A percentile compares a stretch with the other conserved stretches of the same genome.
phyloP scores from a whole-genome alignment of 495 filamentous ascomycete species.

The Margaritispora aquatica region DNA sequence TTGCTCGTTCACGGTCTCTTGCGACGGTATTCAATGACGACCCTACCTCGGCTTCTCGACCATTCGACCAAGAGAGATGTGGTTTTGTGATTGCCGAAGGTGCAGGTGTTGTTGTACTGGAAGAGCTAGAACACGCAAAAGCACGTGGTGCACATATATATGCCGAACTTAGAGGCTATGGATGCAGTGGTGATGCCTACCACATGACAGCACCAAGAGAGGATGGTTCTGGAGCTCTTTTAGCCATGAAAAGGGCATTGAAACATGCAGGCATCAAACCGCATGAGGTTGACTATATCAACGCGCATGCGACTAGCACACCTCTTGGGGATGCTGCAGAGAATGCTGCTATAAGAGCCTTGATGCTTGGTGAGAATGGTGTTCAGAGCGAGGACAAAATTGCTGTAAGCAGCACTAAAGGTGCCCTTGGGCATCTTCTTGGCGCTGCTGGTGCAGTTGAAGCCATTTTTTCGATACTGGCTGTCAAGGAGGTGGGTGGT shows the following conservation, averaged over 20 bases:
- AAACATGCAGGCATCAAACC: constrained; percentile 66
- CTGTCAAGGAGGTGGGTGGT: constrained; percentile 43
- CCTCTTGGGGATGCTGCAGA: constrained; percentile 81
- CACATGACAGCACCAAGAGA: constrained; percentile 87
- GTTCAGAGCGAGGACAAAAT: constrained; percentile 54
- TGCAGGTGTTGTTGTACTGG: constrained; percentile 78
- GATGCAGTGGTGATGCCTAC: constrained; percentile 77
- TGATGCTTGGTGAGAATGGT: constrained; percentile 72
- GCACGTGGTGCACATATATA: constrained; percentile 74
- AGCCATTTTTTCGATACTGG: constrained; percentile 74
- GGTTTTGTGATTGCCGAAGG: constrained; percentile 96
- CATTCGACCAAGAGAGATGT: constrained; percentile 74
- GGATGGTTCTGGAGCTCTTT: constrained; percentile 71
- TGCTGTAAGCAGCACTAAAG: constrained; percentile 89
- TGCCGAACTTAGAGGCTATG: constrained; percentile 86
- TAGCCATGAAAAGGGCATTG: constrained; percentile 82
- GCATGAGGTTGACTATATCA: constrained; percentile 77
- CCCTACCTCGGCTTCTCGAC: constrained; percentile 70
- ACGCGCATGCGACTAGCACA: constrained; percentile 92
- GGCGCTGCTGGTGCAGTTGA: constrained; percentile 89
- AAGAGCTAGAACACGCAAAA: constrained; percentile 86
- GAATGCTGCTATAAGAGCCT: constrained; percentile 69
- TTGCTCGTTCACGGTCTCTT: constrained; percentile 79
- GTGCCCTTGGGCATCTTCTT: constrained; percentile 85
- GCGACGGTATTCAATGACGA: constrained; percentile 71